Percentiles rank a stretch among this genome's conserved stretches.
Evolutionary conservation across 371 early-diverging fungal species (phyloP).

Genomic region (Mortierella sp.): DNA sequence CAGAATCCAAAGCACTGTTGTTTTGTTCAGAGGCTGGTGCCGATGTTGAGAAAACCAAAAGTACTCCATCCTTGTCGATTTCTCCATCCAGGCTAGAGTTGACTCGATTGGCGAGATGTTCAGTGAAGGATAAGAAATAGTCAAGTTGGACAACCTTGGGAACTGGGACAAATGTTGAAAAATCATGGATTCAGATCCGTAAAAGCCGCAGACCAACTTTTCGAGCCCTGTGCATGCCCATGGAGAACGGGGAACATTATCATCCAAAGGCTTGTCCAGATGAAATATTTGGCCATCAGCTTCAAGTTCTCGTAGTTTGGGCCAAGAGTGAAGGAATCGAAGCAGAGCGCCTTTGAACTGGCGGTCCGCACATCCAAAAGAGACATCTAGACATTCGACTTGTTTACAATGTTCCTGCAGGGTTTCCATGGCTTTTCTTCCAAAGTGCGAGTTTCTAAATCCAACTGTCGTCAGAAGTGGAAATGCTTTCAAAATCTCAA

Average conservation of each 20-base stretch:
- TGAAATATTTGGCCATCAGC: conserved; percentile 44
- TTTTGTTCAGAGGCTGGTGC: conserved; percentile 22
- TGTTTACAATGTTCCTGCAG: conserved; percentile 33
- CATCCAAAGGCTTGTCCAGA: conserved; percentile 26
- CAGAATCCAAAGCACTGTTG: conserved; percentile 31
- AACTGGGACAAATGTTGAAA: conserved; percentile 42
- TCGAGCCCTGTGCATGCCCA: conserved; percentile 44
- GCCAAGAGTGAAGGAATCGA: conserved; percentile 35
- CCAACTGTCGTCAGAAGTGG: conserved; percentile 42
- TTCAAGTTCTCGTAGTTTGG: conserved; percentile 30
- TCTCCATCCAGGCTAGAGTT: conserved; percentile 34
- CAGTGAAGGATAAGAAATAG: conserved; percentile 30
- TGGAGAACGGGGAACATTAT: conserved; percentile 14
- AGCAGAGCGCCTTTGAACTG: conserved; percentile 32
- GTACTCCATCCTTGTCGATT: conserved; percentile 37
- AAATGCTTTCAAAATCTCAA: conserved; percentile 41
- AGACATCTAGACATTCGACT: conserved; percentile 44
- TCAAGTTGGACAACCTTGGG: conserved; percentile 25
- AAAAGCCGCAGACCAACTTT: conserved; percentile 48
- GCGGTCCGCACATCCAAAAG: conserved; percentile 22
- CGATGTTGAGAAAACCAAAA: conserved; percentile 46
- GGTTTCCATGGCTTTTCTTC: conserved; percentile 31
- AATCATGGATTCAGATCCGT: conserved; percentile 40
- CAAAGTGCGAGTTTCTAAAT: conserved; percentile 39
- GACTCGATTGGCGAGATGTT: conserved; percentile 29